Base-by-base conservation (phyloP, 2,329 filamentous ascomycete species). In the Malbranchea zuffiana region DNA sequence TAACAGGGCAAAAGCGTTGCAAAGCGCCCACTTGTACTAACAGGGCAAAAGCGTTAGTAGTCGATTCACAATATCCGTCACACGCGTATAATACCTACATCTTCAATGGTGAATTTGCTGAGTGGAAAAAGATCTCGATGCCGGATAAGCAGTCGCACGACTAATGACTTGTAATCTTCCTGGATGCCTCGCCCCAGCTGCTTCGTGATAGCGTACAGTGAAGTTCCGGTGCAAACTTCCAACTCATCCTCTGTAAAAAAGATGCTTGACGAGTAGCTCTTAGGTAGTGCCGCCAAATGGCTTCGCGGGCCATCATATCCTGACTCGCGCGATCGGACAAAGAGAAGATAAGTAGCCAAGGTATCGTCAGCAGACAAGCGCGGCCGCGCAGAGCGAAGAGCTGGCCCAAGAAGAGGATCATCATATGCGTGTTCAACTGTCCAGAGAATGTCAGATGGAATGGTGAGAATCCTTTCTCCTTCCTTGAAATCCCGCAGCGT, bases 1-100 rank as follows among this genome's bases (percentile, higher is more conserved):
- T 59, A 51, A 38, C 43, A 45, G 43, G 34, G 34, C 29, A 31
- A 28, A 47, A 43, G n/a, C 35, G 37, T 43, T 45, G 41, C 44
- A 55, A 39, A 59, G 53, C 28, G 56, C 56, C 54, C 54, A 59
- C 40, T 57, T 57, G 40, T 59, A 59, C 55, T 59, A 51, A 38
- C 43, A 45, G 43, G 34, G 34, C 29, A 44, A 40, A 43, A 40
- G 41, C 13, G 32, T 47, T 39, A 46, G 41, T 30, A 29, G 37
- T 35, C 40, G 33, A 43, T 44, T 42, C 34, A 32, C 42, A 48
- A 39, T 28, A 44, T 47, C 39, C 40, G 40, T 47, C 39, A 48
- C 26, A 44, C 13, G 29, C 28, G 24, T 44, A 37, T 45, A 39
- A 38, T 39, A 51, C 53, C 39, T 53, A 56, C 55, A 46, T 59